Percentiles rank a stretch among this genome's conserved stretches.
phyloP scores from a whole-genome alignment of 1,284 basidiomycete genomes.

The Ustilago tritici region DNA sequence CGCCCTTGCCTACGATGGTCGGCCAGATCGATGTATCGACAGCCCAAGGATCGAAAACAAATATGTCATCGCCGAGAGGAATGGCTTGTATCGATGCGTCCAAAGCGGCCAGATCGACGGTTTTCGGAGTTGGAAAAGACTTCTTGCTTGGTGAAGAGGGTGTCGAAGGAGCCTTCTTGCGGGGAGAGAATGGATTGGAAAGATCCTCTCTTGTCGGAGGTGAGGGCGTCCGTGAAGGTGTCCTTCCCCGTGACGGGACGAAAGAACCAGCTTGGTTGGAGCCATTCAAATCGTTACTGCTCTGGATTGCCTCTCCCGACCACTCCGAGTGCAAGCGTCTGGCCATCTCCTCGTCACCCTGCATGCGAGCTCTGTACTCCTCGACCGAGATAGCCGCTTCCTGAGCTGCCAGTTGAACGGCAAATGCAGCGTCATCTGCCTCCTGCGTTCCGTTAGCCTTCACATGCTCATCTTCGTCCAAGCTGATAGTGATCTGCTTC shows the following conservation, averaged over 20 bases:
- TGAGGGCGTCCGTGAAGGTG: background rate
- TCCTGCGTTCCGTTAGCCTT: slow-evolving; percentile 13
- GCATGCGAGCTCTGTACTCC: slow-evolving; percentile 23
- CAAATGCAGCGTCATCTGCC: slow-evolving; percentile 41
- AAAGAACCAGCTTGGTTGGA: background rate
- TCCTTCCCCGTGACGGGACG: background rate
- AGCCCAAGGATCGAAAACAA: slow-evolving; percentile 63
- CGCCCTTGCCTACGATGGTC: slow-evolving; percentile 15
- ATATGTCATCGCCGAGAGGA: slow-evolving; percentile 65
- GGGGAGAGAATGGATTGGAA: background rate
- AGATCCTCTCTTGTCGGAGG: background rate
- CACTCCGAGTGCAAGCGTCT: slow-evolving; percentile 42
- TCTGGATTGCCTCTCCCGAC: slow-evolving; percentile 15
- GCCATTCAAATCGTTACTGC: background rate
- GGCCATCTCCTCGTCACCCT: slow-evolving; percentile 50
- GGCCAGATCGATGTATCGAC: slow-evolving; percentile 61
- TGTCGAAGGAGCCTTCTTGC: slow-evolving; percentile 4
- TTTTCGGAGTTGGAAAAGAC: slow-evolving; percentile 2
- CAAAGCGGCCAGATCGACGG: slow-evolving; percentile 45
- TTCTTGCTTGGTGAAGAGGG: slow-evolving; percentile 9
- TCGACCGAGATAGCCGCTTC: slow-evolving; percentile 26
- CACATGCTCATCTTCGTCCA: background rate
- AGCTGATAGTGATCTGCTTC: slow-evolving; percentile 4
- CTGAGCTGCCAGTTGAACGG: slow-evolving; percentile 41
- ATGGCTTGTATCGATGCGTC: slow-evolving; percentile 57